Evolutionary conservation across 768 basidiomycete genomes (phyloP).

Genomic region (Galerina marginata): DNA sequence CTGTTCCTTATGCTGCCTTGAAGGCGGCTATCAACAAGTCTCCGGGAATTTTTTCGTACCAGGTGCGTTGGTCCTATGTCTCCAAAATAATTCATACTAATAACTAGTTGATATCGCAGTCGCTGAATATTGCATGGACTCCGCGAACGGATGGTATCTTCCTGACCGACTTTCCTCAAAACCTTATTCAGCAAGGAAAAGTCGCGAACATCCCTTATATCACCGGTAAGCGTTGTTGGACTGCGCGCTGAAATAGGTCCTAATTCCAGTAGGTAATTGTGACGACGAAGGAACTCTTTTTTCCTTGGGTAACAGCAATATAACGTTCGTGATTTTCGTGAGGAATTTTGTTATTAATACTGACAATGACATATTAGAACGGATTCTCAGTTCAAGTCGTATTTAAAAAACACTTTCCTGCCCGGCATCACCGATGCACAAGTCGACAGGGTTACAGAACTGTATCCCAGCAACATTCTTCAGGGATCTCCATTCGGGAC

Average conservation of each 20-base stretch:
- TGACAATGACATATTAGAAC: slow-evolving; percentile 22
- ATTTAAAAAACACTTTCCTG: slow-evolving; percentile 34
- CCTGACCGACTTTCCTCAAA: slow-evolving; percentile 48
- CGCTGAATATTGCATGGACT: slow-evolving; percentile 51
- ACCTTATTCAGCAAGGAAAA: slow-evolving; percentile 46
- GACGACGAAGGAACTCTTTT: slow-evolving; percentile 63
- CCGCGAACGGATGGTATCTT: slow-evolving; percentile 58
- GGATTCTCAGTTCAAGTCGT: slow-evolving; percentile 26
- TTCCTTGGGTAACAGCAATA: slow-evolving; percentile 18
- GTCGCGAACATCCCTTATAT: slow-evolving; percentile 57
- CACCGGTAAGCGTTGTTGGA: slow-evolving; percentile 34
- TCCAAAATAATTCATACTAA: not conserved
- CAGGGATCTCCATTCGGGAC: slow-evolving; percentile 62
- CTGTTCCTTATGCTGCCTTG: slow-evolving; percentile 39
- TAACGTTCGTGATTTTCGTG: slow-evolving; percentile 7
- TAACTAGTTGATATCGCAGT: slow-evolving; percentile 29
- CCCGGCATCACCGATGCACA: slow-evolving; percentile 33
- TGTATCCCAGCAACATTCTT: slow-evolving; percentile 45
- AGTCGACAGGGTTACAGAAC: slow-evolving; percentile 31
- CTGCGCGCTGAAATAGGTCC: not conserved
- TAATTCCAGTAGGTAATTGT: slow-evolving; percentile 45
- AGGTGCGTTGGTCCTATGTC: slow-evolving; percentile 28
- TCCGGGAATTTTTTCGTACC: slow-evolving; percentile 44
- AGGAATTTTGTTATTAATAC: not conserved
- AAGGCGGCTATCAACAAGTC: slow-evolving; percentile 45